These are phyloP conservation scores for Metschnikowia rubicola DNA, from an alignment of 805 yeast genomes.

Conservation along the genomic window DNA sequence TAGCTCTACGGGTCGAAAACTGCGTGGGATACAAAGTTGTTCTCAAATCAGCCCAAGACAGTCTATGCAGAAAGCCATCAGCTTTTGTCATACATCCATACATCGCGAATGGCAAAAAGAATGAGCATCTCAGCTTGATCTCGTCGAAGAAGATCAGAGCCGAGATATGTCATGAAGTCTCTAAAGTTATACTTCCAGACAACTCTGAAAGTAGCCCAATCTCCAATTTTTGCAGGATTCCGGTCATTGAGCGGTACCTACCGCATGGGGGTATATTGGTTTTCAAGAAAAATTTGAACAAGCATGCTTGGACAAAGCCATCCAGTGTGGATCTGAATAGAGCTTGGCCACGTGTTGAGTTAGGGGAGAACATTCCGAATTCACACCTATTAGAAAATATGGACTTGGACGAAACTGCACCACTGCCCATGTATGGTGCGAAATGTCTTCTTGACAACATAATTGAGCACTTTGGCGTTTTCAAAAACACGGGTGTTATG, in stretches of 20 bases:
- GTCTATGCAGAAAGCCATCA: constrained; percentile 36
- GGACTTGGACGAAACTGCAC: too few species aligned
- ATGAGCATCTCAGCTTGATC: constrained; percentile 22
- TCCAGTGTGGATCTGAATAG: constrained; percentile 25
- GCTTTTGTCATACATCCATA: constrained; percentile 53
- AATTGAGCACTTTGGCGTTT: constrained; percentile 38
- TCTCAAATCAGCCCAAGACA: constrained; percentile 44
- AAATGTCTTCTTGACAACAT: constrained; percentile 42
- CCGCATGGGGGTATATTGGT: constrained; percentile 61
- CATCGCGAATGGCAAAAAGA: constrained; percentile 40
- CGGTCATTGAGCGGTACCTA: constrained; percentile 42
- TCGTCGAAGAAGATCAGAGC: constrained; percentile 28
- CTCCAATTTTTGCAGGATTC: constrained; percentile 52
- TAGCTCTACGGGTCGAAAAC: constrained; percentile 51
- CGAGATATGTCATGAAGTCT: too few species aligned
- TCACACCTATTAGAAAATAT: too few species aligned
- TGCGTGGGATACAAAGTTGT: constrained; percentile 52
- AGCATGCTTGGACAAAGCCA: constrained; percentile 41
- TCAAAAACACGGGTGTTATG: constrained; percentile 51
- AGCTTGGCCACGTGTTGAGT: constrained; percentile 37
- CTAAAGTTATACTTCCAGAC: too few species aligned
- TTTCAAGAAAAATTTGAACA: constrained; percentile 45
- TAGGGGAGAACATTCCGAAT: constrained; percentile 49
- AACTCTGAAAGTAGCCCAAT: constrained; percentile 31
- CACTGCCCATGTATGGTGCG: constrained; percentile 46